A percentile compares a stretch with the other conserved stretches of the same genome.
Conservation (phyloP, 768 basidiomycete species). For the Suillus paluster region DNA sequence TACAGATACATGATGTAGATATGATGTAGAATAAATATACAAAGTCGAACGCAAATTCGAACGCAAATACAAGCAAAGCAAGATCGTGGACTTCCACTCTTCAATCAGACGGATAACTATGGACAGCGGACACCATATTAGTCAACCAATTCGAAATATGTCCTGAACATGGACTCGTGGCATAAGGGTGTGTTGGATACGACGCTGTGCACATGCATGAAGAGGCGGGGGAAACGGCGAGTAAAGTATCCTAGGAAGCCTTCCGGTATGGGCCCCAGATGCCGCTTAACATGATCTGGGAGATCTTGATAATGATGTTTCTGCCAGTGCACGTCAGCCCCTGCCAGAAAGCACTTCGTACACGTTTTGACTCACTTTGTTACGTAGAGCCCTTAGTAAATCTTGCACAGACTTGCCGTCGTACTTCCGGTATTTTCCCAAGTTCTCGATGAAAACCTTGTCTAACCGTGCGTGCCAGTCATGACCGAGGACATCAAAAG, state of each 20-base stretch:
- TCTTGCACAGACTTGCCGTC: conserved; percentile 92
- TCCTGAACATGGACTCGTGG: conserved; percentile 87
- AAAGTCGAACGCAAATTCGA: background rate
- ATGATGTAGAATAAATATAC: conserved; percentile 15
- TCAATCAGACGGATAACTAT: conserved; percentile 18
- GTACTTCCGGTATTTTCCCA: conserved; percentile 98
- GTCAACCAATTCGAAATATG: conserved; percentile 81
- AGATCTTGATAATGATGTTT: conserved; percentile 99
- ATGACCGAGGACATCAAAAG: conserved; percentile 74
- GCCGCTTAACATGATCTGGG: conserved; percentile 87
- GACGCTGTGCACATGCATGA: conserved; percentile 91
- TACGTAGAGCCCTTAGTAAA: conserved; percentile 87
- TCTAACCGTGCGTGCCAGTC: conserved; percentile 92
- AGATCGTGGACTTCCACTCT: conserved; percentile 5
- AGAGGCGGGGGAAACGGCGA: conserved; percentile 84
- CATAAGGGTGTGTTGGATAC: conserved; percentile 72
- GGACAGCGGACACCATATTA: conserved; percentile 17
- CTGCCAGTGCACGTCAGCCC: conserved; percentile 44
- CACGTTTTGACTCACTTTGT: conserved; percentile 68
- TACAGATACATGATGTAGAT: conserved; percentile 18
- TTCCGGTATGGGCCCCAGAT: conserved; percentile 89
- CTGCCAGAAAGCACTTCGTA: background rate
- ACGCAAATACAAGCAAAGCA: conserved; percentile 4
- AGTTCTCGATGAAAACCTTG: conserved; percentile 88
- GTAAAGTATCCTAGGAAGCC: conserved; percentile 96